Evolutionary conservation across 106 monocot genomes (phyloP).

Genomic region (Dendrobium huoshanense): DNA sequence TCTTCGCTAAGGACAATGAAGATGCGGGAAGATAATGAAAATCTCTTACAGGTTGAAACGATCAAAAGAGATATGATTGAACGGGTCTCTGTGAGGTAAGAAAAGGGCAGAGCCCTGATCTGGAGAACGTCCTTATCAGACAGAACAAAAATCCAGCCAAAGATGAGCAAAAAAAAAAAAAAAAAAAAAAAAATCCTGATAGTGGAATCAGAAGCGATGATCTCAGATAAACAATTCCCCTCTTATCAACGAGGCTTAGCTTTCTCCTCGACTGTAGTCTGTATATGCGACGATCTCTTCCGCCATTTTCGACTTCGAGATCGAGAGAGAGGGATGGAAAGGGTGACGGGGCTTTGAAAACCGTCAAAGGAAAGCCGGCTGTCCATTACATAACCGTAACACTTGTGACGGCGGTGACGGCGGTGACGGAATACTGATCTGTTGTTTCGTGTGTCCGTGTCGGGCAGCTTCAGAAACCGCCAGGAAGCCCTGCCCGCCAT

Average conservation of each 20-base stretch:
- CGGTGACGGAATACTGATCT: no score
- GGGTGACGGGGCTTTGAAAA: not conserved
- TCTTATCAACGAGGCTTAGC: not conserved
- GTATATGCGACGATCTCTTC: not conserved
- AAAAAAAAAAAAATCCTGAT: not conserved
- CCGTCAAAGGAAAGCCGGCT: not conserved
- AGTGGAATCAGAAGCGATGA: not conserved
- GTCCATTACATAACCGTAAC: no score
- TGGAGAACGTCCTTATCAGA: slow-evolving; percentile 1
- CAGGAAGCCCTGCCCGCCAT: no score
- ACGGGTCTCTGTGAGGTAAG: not conserved
- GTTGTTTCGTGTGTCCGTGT: no score
- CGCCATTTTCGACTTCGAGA: not conserved
- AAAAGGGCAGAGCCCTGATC: not conserved
- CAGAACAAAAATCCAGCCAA: not conserved
- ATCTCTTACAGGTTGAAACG: not conserved
- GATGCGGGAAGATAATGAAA: not conserved
- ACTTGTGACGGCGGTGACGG: no score
- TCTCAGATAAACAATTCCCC: not conserved
- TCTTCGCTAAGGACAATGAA: not conserved
- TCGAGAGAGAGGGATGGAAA: not conserved
- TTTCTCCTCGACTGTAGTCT: not conserved
- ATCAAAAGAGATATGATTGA: not conserved
- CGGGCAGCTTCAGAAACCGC: no score
- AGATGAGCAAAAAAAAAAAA: not conserved